Evolutionary conservation across 2,329 filamentous ascomycete species (phyloP).

Genomic region (Talaromyces sp.): DNA sequence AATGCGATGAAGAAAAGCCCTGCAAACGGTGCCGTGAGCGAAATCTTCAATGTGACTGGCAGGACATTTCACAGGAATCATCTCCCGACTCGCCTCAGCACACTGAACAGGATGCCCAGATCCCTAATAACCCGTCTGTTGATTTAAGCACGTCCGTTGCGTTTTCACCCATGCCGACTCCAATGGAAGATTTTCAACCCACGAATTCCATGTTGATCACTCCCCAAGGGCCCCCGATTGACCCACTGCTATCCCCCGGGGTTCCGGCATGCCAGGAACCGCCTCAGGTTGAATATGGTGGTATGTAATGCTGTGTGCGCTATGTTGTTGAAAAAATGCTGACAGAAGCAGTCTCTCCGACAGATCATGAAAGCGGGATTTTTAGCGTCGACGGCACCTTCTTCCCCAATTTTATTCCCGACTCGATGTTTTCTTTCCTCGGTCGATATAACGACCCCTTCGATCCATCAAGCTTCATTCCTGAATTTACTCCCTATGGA

Average conservation of each 20-base stretch:
- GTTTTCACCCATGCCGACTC: constrained; percentile 20
- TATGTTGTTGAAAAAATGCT: too few relatives aligned
- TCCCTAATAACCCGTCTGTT: not conserved
- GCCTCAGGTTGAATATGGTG: constrained; percentile 18
- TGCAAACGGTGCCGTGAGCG: constrained; percentile 56
- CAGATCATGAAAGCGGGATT: constrained; percentile 31
- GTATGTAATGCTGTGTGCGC: too few relatives aligned
- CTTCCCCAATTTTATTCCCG: constrained; percentile 34
- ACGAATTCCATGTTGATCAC: constrained; percentile 7
- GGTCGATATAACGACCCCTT: constrained; percentile 27
- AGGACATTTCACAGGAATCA: constrained; percentile 20
- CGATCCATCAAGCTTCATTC: constrained; percentile 21
- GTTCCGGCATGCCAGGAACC: constrained; percentile 11
- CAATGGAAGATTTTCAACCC: constrained; percentile 14
- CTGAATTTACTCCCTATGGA: constrained; percentile 27
- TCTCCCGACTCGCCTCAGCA: constrained; percentile 20
- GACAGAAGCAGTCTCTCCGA: constrained; percentile 21
- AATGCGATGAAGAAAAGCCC: constrained; percentile 59
- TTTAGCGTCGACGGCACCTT: constrained; percentile 35
- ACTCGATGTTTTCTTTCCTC: constrained; percentile 29
- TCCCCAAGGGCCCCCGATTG: constrained; percentile 5
- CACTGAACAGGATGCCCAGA: constrained; percentile 3
- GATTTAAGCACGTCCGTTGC: constrained; percentile 4
- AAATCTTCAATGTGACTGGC: constrained; percentile 48
- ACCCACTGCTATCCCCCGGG: constrained; percentile 17